Conservation (phyloP, 805 yeast species). For the Teunomyces lycoperdinae region DNA sequence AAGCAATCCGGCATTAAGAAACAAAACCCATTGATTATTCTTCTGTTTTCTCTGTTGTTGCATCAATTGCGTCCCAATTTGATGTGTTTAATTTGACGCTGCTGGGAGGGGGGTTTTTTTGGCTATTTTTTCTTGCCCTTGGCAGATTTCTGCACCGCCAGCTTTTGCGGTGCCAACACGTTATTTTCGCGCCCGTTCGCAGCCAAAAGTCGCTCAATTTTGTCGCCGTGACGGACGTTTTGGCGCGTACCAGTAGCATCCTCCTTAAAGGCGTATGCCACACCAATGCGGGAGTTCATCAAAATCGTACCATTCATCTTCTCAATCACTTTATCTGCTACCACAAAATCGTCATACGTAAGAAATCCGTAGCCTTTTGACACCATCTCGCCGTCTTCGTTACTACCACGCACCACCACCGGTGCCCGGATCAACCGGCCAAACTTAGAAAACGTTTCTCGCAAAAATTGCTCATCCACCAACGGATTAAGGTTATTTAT, state of each 20-base stretch:
- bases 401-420: slow-evolving; percentile 45
- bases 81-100: background rate
- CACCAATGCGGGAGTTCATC: slow-evolving; percentile 58
- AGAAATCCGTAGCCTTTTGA: slow-evolving; percentile 68
- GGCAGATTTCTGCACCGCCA: background rate
- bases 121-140: background rate
- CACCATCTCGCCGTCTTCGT: slow-evolving; percentile 28
- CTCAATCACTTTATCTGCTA: slow-evolving; percentile 69
- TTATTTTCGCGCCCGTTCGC: slow-evolving; percentile 53
- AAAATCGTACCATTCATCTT: slow-evolving; percentile 67
- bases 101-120: background rate
- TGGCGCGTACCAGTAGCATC: slow-evolving; percentile 39
- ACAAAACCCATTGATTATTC: too few relatives aligned
- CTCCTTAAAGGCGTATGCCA: slow-evolving; percentile 73
- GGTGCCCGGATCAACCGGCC: slow-evolving; percentile 60
- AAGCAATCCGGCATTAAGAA: too few relatives aligned
- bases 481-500: slow-evolving; percentile 63
- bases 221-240: slow-evolving; percentile 70
- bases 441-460: slow-evolving; percentile 61
- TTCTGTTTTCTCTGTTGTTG: background rate
- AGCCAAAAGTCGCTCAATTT: slow-evolving; percentile 70
- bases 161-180: slow-evolving; percentile 3
- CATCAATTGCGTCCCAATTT: too few relatives aligned
- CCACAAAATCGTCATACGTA: slow-evolving; percentile 58
- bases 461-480: slow-evolving; percentile 58